phyloP scores from a whole-genome alignment of 2,329 filamentous ascomycete species.

The Blumeria graminis region DNA sequence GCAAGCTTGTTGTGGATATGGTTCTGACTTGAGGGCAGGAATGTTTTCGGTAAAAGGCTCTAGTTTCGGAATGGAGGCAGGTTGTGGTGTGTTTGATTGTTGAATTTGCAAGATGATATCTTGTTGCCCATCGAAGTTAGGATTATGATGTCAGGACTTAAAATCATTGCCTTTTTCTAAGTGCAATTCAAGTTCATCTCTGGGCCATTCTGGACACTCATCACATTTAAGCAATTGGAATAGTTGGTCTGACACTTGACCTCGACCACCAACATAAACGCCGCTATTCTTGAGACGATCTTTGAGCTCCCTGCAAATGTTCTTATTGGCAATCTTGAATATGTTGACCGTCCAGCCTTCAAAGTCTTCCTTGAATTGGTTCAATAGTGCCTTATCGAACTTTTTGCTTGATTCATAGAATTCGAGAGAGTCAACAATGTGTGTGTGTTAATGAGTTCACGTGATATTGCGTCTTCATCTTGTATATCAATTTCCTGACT shows the following conservation, averaged over 20 bases:
- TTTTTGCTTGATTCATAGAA: neutral
- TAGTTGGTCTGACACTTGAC: neutral
- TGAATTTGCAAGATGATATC: neutral
- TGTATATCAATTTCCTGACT: neutral
- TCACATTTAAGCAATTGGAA: neutral
- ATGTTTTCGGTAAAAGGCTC: neutral
- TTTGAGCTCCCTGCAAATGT: neutral
- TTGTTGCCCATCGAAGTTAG: neutral
- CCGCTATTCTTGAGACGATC: neutral
- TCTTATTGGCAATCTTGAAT: slow-evolving; percentile 1
- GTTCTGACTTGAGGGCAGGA: neutral
- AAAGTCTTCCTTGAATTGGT: neutral
- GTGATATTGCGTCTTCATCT: neutral
- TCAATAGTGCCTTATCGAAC: neutral
- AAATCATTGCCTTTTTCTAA: neutral
- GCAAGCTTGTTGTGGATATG: neutral
- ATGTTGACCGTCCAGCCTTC: neutral
- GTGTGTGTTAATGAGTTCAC: neutral
- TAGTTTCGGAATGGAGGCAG: neutral
- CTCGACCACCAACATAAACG: neutral
- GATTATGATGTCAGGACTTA: neutral
- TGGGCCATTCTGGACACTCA: neutral
- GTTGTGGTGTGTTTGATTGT: neutral
- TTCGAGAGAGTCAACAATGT: neutral
- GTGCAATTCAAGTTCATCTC: neutral